Evolutionary conservation across 1,139 yeast species (phyloP).

Genomic region (Sugiyamaella pinicola): DNA sequence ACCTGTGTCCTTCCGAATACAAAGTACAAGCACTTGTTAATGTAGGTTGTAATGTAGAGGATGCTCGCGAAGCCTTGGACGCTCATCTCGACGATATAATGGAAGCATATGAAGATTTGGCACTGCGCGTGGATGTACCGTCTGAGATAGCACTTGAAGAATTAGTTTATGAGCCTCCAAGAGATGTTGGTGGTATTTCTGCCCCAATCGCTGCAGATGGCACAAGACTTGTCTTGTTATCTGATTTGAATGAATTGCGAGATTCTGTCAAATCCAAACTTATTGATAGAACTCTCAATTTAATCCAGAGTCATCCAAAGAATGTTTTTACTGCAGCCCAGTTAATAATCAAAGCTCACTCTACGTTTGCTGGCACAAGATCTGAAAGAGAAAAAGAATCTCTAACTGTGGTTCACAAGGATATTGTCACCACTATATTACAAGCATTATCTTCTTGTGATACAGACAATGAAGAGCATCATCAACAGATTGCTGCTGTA

Average conservation of each 20-base stretch:
- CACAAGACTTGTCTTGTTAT: slow-evolving; percentile 41
- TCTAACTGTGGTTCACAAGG: slow-evolving; percentile 27
- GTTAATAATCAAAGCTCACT: slow-evolving; percentile 46
- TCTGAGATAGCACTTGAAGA: slow-evolving; percentile 10
- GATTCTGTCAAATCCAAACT: slow-evolving; percentile 42
- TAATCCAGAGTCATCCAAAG: slow-evolving; percentile 56
- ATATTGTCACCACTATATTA: slow-evolving; percentile 44
- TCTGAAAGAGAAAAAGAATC: slow-evolving; percentile 29
- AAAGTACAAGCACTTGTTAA: slow-evolving; percentile 52
- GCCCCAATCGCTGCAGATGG: slow-evolving; percentile 37
- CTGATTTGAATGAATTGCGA: slow-evolving; percentile 49
- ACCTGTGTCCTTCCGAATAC: slow-evolving; percentile 55
- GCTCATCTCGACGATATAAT: slow-evolving; percentile 25
- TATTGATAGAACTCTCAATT: slow-evolving; percentile 51
- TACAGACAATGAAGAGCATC: slow-evolving; percentile 38
- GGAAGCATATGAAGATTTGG: slow-evolving; percentile 15
- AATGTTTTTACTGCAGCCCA: slow-evolving; percentile 54
- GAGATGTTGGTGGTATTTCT: slow-evolving; percentile 23
- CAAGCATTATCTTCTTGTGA: slow-evolving; percentile 45
- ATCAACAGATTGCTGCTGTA: slow-evolving; percentile 47
- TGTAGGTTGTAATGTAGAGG: slow-evolving; percentile 49
- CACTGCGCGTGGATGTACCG: not conserved
- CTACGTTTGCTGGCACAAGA: slow-evolving; percentile 25
- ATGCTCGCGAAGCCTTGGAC: slow-evolving; percentile 43
- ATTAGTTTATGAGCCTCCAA: slow-evolving; percentile 8